Evolutionary conservation across 2,329 filamentous ascomycete genomes (phyloP).

Genomic region (Tolypocladium inflatum): DNA sequence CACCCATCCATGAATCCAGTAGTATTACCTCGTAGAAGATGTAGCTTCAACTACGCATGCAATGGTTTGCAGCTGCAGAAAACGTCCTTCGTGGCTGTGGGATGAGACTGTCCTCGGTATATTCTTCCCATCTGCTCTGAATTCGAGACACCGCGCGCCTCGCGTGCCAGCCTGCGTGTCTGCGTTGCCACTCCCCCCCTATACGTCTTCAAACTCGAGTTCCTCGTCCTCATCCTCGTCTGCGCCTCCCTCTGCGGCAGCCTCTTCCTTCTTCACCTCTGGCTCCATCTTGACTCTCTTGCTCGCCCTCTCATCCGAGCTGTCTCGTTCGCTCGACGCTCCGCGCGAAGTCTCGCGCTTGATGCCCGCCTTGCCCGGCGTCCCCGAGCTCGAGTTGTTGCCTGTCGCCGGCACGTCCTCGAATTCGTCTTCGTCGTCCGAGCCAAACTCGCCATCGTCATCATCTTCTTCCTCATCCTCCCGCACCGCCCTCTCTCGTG

Average conservation of each 20-base stretch:
- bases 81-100: neutral
- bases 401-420: slow-evolving; percentile 37
- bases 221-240: slow-evolving; percentile 43
- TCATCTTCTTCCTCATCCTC: slow-evolving; percentile 23
- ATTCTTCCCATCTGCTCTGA: neutral
- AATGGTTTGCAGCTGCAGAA: neutral
- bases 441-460: slow-evolving; percentile 22
- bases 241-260: slow-evolving; percentile 31
- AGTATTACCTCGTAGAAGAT: no score
- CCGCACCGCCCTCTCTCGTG: slow-evolving; percentile 16
- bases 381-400: slow-evolving; percentile 19
- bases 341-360: slow-evolving; percentile 18
- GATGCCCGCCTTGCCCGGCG: slow-evolving; percentile 18
- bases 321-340: slow-evolving; percentile 11
- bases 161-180: neutral
- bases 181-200: neutral
- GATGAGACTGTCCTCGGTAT: neutral
- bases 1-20: no score
- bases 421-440: slow-evolving; percentile 34
- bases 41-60: neutral
- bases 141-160: neutral
- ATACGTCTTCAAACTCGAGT: slow-evolving; percentile 51
- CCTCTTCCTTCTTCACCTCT: slow-evolving; percentile 27
- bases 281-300: slow-evolving; percentile 55
- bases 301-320: slow-evolving; percentile 33